Evolutionary conservation across 257 asterid genomes (phyloP).

Genomic region (Nicotiana benthamiana): DNA sequence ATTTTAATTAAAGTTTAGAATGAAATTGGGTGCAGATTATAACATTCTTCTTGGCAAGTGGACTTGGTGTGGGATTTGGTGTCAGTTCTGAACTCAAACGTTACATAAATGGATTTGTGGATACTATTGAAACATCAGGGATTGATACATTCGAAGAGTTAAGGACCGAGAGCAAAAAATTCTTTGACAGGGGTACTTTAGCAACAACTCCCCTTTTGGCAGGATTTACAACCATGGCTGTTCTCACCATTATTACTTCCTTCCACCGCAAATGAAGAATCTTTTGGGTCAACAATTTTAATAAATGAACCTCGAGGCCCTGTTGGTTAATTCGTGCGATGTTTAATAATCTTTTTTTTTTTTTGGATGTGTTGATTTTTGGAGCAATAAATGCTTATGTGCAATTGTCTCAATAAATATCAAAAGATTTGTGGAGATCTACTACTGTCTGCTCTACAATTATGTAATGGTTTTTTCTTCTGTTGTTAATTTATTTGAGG

Average conservation of each 20-base stretch:
- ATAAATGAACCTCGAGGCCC: background rate
- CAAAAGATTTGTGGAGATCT: background rate
- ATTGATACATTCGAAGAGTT: background rate
- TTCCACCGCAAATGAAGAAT: background rate
- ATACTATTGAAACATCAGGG: background rate
- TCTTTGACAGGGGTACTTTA: conserved; percentile 26
- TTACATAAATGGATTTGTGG: background rate
- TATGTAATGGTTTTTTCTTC: too few relatives aligned
- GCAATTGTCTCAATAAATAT: background rate
- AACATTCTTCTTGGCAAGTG: conserved; percentile 44
- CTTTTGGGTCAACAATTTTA: background rate
- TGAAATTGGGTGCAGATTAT: conserved; percentile 19
- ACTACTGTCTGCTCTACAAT: background rate
- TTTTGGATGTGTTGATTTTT: background rate
- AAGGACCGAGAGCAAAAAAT: conserved; percentile 13
- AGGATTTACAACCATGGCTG: conserved; percentile 34
- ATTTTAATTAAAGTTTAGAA: background rate
- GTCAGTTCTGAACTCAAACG: conserved; percentile 30
- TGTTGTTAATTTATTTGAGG: background rate
- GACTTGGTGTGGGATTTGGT: conserved; percentile 65
- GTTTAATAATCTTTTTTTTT: background rate
- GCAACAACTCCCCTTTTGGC: conserved; percentile 35
- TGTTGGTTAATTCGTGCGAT: background rate
- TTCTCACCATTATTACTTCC: conserved; percentile 36
- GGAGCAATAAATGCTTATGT: background rate